phyloP scores from a whole-genome alignment of 2,329 filamentous ascomycete genomes.

The Raffaelea albimanens region DNA sequence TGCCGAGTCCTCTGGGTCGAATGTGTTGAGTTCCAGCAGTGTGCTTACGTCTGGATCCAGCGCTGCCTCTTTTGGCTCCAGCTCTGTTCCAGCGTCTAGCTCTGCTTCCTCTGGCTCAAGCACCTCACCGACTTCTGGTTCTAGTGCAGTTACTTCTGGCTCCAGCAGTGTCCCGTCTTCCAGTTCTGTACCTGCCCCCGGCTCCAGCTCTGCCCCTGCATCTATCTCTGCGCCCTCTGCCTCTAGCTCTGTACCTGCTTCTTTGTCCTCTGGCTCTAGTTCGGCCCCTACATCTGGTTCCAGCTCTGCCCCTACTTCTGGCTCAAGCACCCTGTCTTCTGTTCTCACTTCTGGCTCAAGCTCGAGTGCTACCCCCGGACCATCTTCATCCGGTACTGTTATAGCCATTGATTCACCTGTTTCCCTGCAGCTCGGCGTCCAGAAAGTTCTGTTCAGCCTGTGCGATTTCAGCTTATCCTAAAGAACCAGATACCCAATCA shows the following conservation, averaged over 20 bases:
- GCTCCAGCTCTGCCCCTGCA: neutral
- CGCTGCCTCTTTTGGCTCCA: neutral
- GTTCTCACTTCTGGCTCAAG: neutral
- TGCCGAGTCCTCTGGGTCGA: neutral
- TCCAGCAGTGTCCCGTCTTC: neutral
- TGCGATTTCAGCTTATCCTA: no score
- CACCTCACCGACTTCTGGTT: neutral
- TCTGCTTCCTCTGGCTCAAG: neutral
- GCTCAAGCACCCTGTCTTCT: constrained; percentile 1
- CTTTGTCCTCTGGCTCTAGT: neutral
- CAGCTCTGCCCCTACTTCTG: constrained; percentile 1
- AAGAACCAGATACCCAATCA: no score
- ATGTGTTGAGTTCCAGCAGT: neutral
- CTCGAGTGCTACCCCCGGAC: no score
- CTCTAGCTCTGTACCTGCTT: neutral
- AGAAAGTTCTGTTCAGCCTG: no score
- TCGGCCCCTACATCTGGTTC: neutral
- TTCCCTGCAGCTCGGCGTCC: no score
- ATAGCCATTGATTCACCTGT: neutral
- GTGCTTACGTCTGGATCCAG: neutral
- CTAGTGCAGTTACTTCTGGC: neutral
- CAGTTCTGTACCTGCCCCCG: neutral
- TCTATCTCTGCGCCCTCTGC: neutral
- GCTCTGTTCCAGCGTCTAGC: neutral
- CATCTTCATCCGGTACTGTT: neutral